Evolutionary conservation across 176 grass and related monocot genomes (phyloP), one percentile per base, ranked within the genome.

Genomic region (Elymus sibiricus): DNA sequence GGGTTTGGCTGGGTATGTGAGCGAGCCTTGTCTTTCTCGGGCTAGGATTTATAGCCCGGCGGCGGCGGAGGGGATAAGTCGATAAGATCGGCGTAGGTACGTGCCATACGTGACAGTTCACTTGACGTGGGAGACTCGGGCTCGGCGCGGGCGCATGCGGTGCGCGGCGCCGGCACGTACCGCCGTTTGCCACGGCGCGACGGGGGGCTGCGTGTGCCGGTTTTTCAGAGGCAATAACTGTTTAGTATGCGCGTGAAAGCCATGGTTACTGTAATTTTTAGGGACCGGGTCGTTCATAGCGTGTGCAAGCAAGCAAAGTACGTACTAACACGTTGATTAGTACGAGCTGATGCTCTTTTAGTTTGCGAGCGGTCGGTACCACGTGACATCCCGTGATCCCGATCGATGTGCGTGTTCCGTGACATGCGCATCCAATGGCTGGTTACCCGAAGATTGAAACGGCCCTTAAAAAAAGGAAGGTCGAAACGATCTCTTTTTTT

Each of bases 31-130:
- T 26, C 22, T 0, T 21, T 31, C 16, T n/a, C 10, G 25, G 11
- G 35, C 13, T 79, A 5, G 11, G 64, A 2, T 40, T 43, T 86
- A 79, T 86, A 85, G 74, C n/a, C 63, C 14, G 64, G 29, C 27
- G 39, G 29, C 27, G 39, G 27, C 0, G 9, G n/a, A 16, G 81
- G 29, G 29, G 15, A 74, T 74, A 74, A 74, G 14, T 5, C 27
- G 72, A 85, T 77, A 66, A 84, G 82, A 79, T 40, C 78, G 60
- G 19, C 73, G 46, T 10, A 11, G 15, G 17, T 29, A 29, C 29
- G 29, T 29, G 29, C 29, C 29, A 29, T 19, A 70, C 49, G 67
- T 24, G 79, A 10, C 27, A 24, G 11, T 8, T 47, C 27, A 24
- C 19, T 47, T 9, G 56, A 85, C 73, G 83, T 51, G 59, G 72